A percentile compares a stretch with the other conserved stretches of the same genome.
Conservation (phyloP, 345 rosid genomes). For the Lagerstroemia speciosa region DNA sequence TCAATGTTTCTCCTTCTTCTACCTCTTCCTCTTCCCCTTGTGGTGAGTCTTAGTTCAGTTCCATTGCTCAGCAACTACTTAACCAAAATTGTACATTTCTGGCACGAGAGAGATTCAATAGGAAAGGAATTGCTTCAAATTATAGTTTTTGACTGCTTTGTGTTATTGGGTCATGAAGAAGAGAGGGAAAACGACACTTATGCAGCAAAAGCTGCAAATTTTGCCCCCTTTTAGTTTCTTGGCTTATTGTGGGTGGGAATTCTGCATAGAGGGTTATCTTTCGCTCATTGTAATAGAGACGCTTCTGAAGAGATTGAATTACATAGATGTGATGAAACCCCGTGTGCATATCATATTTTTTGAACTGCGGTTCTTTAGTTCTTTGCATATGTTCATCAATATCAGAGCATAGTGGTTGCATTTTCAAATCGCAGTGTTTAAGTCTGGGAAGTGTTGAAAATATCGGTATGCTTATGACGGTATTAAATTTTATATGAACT, state of each 20-base stretch:
- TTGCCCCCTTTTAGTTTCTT: neutral
- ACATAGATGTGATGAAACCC: neutral
- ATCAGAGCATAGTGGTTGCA: neutral
- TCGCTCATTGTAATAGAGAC: neutral
- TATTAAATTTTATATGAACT: neutral
- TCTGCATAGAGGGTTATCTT: neutral
- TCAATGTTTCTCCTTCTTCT: conserved; percentile 27
- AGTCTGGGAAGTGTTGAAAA: neutral
- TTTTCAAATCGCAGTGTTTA: neutral
- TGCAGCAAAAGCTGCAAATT: neutral
- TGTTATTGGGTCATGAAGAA: neutral
- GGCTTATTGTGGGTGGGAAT: neutral
- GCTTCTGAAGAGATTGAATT: neutral
- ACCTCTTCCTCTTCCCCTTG: neutral
- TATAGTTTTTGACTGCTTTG: neutral
- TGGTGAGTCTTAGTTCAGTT: neutral
- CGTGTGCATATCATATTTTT: neutral
- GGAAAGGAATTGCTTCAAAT: neutral
- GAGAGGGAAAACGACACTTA: neutral
- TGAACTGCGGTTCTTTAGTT: neutral
- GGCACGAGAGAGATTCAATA: neutral
- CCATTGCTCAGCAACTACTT: neutral
- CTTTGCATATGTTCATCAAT: neutral
- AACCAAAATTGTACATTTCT: neutral
- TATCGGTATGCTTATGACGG: neutral